These are phyloP conservation scores for Tolypocladium ovalisporum DNA, from an alignment of 2,329 filamentous ascomycete genomes.

Conservation along the genomic window DNA sequence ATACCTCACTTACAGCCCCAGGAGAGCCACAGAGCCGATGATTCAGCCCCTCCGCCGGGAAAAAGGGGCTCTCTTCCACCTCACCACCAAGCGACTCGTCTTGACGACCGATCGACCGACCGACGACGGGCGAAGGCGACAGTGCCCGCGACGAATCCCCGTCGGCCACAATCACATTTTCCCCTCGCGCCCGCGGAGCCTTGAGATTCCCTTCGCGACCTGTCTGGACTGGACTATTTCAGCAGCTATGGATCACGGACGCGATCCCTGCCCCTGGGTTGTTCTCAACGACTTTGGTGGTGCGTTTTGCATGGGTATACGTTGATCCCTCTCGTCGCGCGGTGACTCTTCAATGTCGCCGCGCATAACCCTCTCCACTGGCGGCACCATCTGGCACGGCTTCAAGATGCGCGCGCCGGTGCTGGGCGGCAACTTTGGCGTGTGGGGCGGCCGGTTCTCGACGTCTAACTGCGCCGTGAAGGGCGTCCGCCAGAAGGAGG, in stretches of 20 bases:
- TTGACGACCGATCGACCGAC: not conserved
- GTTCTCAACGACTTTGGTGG: slow-evolving; percentile 95
- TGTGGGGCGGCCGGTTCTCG: slow-evolving; percentile 93
- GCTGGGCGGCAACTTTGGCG: slow-evolving; percentile 93
- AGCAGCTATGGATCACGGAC: slow-evolving; percentile 75
- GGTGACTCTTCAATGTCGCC: too few species aligned
- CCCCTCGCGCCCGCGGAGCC: not conserved
- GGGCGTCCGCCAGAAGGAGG: slow-evolving; percentile 89
- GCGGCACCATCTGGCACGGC: slow-evolving; percentile 86
- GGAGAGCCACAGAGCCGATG: too few species aligned
- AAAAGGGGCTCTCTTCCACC: not conserved
- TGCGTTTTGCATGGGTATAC: slow-evolving; percentile 91
- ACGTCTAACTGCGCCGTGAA: slow-evolving; percentile 97
- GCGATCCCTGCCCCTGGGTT: slow-evolving; percentile 96
- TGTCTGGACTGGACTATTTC: not conserved
- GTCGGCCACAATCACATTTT: not conserved
- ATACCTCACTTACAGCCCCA: too few species aligned
- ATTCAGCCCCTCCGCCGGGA: not conserved
- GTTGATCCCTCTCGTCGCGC: slow-evolving; percentile 17
- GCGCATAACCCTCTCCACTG: too few species aligned
- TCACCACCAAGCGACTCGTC: not conserved
- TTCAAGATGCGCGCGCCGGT: slow-evolving; percentile 97
- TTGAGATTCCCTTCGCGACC: not conserved
- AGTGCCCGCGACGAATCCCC: not conserved
- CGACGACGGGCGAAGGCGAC: not conserved